Evolutionary conservation across 2,329 filamentous ascomycete species (phyloP), one percentile per base, ranked within the genome.

Genomic region (Dactylellina parvicollis): DNA sequence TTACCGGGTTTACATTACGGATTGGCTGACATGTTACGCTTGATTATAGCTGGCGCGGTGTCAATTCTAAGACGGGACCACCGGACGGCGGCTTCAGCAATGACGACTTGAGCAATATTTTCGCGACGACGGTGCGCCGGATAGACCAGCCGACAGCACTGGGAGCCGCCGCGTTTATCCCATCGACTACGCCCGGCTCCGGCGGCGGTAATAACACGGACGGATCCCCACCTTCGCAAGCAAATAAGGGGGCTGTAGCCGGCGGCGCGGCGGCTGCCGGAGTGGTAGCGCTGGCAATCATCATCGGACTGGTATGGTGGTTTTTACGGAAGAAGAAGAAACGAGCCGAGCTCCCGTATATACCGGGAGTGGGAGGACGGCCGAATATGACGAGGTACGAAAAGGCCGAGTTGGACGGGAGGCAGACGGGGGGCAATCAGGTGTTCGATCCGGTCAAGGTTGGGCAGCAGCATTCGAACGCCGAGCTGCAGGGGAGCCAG

Each of bases 21-120:
- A 26, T 38, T 34, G 20, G 24, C 34, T 67, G 38, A 60, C 28
- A 5, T 46, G n/a, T 20, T 57, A 32, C 7, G 18, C 8, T 16
- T 12, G 14, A 49, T n/a, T n/a, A n/a, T 66, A 73, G 69, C 16
- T 73, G 69, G 69, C 44, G 69, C 47, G 69, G 69, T 12, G 24
- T 60, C 4, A 65, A 64, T 44, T n/a, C 46, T 3, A 50, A 16
- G 14, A 73, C 47, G 24, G 32, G n/a, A 16, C 22, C 22, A 12
- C 69, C 69, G 20, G 30, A 57, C 8, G 60, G 46, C 5, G 67
- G 69, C 1, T 73, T 66, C n/a, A 44, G 42, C 14, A 60, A 73
- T 30, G 16, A 52, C 3, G 36, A n/a, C 5, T 30, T 73, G 24
- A 42, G 16, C n/a, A 46, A 60, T 40, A 61, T 73, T 38, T 73